A percentile compares a stretch with the other conserved stretches of the same genome.
phyloP scores from a whole-genome alignment of 139 green algal species.

The Gonium pectorale region DNA sequence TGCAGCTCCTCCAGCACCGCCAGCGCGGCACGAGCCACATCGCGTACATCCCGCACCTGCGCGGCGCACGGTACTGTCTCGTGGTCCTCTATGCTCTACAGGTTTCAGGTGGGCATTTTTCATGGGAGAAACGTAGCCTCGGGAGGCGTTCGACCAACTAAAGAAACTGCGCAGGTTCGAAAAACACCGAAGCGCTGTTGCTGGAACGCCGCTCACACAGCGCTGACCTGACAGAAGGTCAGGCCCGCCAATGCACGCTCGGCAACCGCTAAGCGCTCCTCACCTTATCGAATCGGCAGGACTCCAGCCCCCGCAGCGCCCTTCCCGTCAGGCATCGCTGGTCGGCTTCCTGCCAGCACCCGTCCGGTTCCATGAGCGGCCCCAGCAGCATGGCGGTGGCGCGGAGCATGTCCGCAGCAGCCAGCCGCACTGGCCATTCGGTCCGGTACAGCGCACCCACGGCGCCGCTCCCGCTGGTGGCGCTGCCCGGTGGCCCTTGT shows the following conservation, averaged over 20 bases:
- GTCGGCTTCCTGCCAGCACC: conserved; percentile 40
- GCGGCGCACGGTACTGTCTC: too few relatives aligned
- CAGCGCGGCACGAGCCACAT: conserved; percentile 45
- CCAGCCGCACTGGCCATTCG: conserved; percentile 58
- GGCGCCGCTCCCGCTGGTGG: conserved; percentile 35
- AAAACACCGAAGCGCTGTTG: too few relatives aligned
- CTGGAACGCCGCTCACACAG: too few relatives aligned
- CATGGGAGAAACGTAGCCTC: too few relatives aligned
- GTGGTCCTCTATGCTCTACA: too few relatives aligned
- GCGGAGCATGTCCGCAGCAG: conserved; percentile 55
- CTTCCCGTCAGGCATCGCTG: conserved; percentile 32
- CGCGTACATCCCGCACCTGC: conserved; percentile 61
- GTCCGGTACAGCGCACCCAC: conserved; percentile 42
- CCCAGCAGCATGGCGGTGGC: conserved; percentile 57
- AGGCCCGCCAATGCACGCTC: too few relatives aligned
- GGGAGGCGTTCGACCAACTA: too few relatives aligned
- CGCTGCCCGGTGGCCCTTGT: too few relatives aligned
- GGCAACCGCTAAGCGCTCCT: too few relatives aligned
- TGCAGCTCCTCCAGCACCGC: conserved; percentile 54
- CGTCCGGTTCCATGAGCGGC: conserved; percentile 55
- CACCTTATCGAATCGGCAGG: conserved; percentile 62
- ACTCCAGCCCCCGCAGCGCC: conserved; percentile 43
- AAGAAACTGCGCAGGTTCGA: too few relatives aligned
- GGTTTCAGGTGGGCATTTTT: too few relatives aligned
- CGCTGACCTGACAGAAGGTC: too few relatives aligned